Conservation (phyloP, 805 yeast genomes). For the Lachancea waltii region DNA sequence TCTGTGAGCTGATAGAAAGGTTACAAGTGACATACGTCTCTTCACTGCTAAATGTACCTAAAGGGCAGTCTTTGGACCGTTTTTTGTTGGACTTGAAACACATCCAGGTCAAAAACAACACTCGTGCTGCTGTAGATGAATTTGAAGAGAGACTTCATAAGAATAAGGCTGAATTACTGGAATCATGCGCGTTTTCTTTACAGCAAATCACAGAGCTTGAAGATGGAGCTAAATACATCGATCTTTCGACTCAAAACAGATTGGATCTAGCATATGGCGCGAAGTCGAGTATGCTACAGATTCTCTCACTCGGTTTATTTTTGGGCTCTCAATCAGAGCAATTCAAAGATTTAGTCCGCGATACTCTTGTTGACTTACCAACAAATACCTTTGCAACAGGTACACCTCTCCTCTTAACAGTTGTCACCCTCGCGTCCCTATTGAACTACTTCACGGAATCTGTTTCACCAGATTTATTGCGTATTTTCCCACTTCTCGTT, state of each 20-base stretch:
- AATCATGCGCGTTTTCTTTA: constrained; percentile 17
- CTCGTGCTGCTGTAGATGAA: constrained; percentile 27
- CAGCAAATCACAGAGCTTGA: constrained; percentile 37
- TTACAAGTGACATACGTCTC: constrained; percentile 20
- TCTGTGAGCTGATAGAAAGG: constrained; percentile 19
- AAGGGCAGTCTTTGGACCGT: constrained; percentile 6
- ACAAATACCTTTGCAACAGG: constrained; percentile 45
- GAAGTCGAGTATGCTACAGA: constrained; percentile 52
- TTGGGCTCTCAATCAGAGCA: constrained; percentile 44
- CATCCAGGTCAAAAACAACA: constrained; percentile 14
- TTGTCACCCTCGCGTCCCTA: constrained; percentile 51
- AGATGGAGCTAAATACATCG: constrained; percentile 50
- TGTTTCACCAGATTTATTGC: constrained; percentile 32
- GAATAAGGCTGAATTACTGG: constrained; percentile 15
- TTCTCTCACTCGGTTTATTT: constrained; percentile 39
- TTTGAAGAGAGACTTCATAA: constrained; percentile 34
- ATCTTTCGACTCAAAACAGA: constrained; percentile 43
- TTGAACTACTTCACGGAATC: constrained; percentile 37
- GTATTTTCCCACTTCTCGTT: constrained; percentile 45
- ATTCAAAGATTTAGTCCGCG: constrained; percentile 37
- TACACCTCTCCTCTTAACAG: constrained; percentile 43
- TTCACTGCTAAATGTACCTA: constrained; percentile 11
- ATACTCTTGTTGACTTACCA: constrained; percentile 45
- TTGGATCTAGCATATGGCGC: constrained; percentile 45
- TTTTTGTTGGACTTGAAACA: constrained; percentile 11